These are phyloP conservation scores for Aureobasidium namibiae DNA, from an alignment of 2,329 filamentous ascomycete genomes.

Conservation along the genomic window DNA sequence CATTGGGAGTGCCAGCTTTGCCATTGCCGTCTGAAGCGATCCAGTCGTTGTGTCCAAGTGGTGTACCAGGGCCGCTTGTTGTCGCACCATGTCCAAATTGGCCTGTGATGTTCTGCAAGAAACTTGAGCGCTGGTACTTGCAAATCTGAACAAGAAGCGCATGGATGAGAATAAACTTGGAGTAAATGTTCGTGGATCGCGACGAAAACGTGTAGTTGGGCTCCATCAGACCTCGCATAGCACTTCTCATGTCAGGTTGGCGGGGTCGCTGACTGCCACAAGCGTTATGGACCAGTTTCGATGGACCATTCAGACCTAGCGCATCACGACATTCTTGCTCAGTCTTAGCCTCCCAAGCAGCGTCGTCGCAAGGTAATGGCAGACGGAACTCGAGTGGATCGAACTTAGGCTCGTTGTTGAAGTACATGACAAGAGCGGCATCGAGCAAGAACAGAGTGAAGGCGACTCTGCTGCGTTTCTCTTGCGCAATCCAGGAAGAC, in stretches of 20 bases:
- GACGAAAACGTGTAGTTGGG: conserved; percentile 52
- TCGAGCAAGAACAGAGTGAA: conserved; percentile 59
- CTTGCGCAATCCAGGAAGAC: conserved; percentile 61
- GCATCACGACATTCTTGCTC: conserved; percentile 54
- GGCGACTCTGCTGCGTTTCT: conserved; percentile 58
- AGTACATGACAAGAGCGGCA: conserved; percentile 59
- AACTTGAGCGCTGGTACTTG: conserved; percentile 37
- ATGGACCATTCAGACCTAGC: conserved; percentile 53
- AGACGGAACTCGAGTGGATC: conserved; percentile 56
- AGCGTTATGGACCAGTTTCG: conserved; percentile 50
- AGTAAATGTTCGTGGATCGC: conserved; percentile 61
- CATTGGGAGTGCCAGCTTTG: conserved; percentile 26
- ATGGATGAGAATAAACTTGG: conserved; percentile 67
- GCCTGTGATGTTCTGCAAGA: conserved; percentile 17
- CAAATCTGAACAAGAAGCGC: conserved; percentile 57
- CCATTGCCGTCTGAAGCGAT: conserved; percentile 35
- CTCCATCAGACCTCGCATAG: conserved; percentile 54
- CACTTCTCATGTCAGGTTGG: conserved; percentile 56
- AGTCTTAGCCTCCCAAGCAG: conserved; percentile 60
- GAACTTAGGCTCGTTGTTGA: conserved; percentile 58
- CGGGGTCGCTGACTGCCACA: conserved; percentile 56
- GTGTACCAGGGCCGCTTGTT: conserved; percentile 45
- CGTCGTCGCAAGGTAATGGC: conserved; percentile 65
- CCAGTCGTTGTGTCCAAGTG: conserved; percentile 53
- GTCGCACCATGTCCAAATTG: neutral